Percentiles rank a stretch among this genome's conserved stretches.
phyloP scores from a whole-genome alignment of 1,284 basidiomycete genomes.

The Ceratobasidium sp. region DNA sequence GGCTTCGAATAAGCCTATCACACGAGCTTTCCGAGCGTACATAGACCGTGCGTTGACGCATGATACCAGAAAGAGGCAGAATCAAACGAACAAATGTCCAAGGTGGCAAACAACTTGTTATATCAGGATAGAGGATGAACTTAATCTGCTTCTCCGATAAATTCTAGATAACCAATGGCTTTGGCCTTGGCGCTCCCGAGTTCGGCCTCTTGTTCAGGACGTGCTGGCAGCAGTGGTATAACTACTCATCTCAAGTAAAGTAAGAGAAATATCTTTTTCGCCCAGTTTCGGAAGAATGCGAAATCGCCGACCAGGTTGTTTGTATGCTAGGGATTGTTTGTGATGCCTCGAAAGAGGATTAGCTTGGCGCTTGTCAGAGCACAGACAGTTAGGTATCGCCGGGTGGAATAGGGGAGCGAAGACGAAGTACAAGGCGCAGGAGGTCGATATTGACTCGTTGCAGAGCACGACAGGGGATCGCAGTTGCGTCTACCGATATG shows the following conservation, averaged over 20 bases:
- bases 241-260: background rate
- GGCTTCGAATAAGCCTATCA: background rate
- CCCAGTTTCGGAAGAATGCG: background rate
- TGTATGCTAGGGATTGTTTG: background rate
- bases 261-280: background rate
- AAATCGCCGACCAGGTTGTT: background rate
- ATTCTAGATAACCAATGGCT: background rate
- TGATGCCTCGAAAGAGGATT: background rate
- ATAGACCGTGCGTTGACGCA: background rate
- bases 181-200: background rate
- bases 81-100: too few species aligned
- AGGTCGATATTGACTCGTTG: too few species aligned
- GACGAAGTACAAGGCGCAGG: too few species aligned
- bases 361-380: background rate
- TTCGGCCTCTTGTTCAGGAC: slow-evolving; percentile 1
- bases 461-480: background rate
- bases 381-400: too few species aligned
- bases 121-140: too few species aligned
- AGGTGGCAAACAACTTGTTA: too few species aligned
- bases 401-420: too few species aligned
- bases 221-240: background rate
- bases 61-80: background rate
- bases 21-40: background rate
- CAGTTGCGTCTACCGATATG: background rate
- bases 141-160: too few species aligned